A percentile compares a stretch with the other conserved stretches of the same genome.
Conservation (phyloP, 2,329 filamentous ascomycete species). For the Neofusicoccum cordaticola region DNA sequence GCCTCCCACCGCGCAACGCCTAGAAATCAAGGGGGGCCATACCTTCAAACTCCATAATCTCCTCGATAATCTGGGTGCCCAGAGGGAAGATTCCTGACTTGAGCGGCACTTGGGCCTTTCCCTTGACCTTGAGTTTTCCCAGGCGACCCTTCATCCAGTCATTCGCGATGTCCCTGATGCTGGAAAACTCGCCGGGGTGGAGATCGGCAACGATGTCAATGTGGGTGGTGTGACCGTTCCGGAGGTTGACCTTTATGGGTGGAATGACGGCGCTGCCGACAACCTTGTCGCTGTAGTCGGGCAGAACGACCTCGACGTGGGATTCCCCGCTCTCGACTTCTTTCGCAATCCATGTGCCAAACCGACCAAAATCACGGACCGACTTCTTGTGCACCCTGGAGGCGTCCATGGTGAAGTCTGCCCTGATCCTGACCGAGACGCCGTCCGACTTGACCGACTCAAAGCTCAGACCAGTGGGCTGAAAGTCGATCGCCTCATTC, state of each 20-base stretch:
- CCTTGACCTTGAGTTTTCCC: constrained; percentile 66
- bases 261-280: constrained; percentile 77
- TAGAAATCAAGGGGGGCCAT: constrained; percentile 64
- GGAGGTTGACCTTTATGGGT: constrained; percentile 69
- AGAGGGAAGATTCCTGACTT: constrained; percentile 77
- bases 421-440: constrained; percentile 75
- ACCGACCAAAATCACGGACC: constrained; percentile 71
- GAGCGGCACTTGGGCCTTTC: constrained; percentile 68
- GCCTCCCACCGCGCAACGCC: constrained; percentile 36
- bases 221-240: constrained; percentile 72
- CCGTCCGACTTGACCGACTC: constrained; percentile 79
- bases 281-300: constrained; percentile 74
- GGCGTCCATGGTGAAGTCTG: constrained; percentile 77
- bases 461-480: constrained; percentile 80
- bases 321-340: constrained; percentile 73
- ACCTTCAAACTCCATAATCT: constrained; percentile 81
- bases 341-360: constrained; percentile 76
- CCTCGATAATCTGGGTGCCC: constrained; percentile 71
- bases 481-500: constrained; percentile 75
- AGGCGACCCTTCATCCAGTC: constrained; percentile 84
- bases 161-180: constrained; percentile 75
- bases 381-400: constrained; percentile 68
- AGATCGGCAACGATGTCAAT: constrained; percentile 79
- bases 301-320: constrained; percentile 72
- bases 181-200: constrained; percentile 70